Evolutionary conservation across 345 rosid species (phyloP), one percentile per base, ranked within the genome.

Genomic region (Hypericum perforatum): DNA sequence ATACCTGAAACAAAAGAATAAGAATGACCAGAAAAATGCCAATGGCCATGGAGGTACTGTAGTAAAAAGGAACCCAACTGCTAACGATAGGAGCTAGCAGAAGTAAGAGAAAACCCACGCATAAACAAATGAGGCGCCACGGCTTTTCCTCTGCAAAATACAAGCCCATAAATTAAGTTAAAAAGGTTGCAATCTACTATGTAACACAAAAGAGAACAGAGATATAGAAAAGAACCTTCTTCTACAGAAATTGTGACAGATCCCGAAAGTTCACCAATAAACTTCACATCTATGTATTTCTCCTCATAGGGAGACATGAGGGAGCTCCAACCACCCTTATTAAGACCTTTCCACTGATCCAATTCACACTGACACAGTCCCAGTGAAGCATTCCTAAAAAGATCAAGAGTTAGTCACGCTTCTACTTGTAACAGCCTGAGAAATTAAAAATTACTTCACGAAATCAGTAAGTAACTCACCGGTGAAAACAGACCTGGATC

Each of bases 31-130:
- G 97, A 63, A 92, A 73, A 72, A 92, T 61, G 9, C 98, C 97
- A 52, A 92, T 76, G 8, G 84, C 94, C 95, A 92, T 92, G 39
- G 89, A 92, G 58, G 86, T 81, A 64, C 89, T 82, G 65, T 92
- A 89, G 60, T 92, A 89, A 63, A 92, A 92, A 3, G 95, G 97
- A 74, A 82, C 86, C 98, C 98, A 92, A 53, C 71, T 64, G 67
- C 95, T 85, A 65, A 84, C 82, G 54, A 84, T 52, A 12, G 98
- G 91, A 16, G 95, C 94, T 58, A 82, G 57, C 62, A 92, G 51
- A 39, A 85, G 65, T 55, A 89, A 56, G 13, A 75, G 39, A 57
- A 89, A 60, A 61, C 97, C 95, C 36, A 57, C 53, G 10, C 68
- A 86, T 11, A 92, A 76, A 79, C 76, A 85, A 14, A 84, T 3